Percentiles rank a stretch among this genome's conserved stretches.
Evolutionary conservation across 129 eudicot genomes (phyloP).

Genomic region (Sambucus nigra): DNA sequence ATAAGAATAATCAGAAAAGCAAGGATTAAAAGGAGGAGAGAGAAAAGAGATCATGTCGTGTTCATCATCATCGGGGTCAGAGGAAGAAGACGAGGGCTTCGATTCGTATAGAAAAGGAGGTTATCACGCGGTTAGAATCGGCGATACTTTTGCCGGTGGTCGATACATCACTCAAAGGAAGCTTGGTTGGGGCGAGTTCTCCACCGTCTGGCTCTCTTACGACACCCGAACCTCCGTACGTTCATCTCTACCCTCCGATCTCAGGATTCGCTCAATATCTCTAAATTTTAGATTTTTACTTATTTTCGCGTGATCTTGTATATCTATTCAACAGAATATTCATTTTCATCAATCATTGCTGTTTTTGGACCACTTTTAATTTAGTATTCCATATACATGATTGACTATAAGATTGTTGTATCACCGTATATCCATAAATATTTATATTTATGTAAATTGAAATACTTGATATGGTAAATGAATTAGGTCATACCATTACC

Average conservation of each 20-base stretch:
- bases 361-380: neutral
- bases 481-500: constrained; percentile 3
- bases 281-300: too few relatives aligned
- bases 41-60: constrained; percentile 39
- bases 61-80: constrained; percentile 83
- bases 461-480: neutral
- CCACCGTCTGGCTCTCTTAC: constrained; percentile 99
- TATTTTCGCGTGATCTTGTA: too few relatives aligned
- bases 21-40: constrained; percentile 3
- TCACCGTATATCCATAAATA: too few relatives aligned
- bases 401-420: neutral
- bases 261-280: too few relatives aligned
- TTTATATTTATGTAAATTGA: too few relatives aligned
- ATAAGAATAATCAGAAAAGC: neutral
- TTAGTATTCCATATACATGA: neutral
- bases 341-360: neutral
- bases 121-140: constrained; percentile 86
- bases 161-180: constrained; percentile 87
- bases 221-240: constrained; percentile 71
- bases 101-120: constrained; percentile 96
- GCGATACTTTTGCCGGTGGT: constrained; percentile 73
- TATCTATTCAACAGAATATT: too few relatives aligned
- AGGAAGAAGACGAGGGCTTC: constrained; percentile 84
- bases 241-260: neutral
- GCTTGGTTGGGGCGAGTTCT: constrained; percentile 99